Conservation (phyloP, 2,329 filamentous ascomycete genomes). For the Ceratocystis albifundus region DNA sequence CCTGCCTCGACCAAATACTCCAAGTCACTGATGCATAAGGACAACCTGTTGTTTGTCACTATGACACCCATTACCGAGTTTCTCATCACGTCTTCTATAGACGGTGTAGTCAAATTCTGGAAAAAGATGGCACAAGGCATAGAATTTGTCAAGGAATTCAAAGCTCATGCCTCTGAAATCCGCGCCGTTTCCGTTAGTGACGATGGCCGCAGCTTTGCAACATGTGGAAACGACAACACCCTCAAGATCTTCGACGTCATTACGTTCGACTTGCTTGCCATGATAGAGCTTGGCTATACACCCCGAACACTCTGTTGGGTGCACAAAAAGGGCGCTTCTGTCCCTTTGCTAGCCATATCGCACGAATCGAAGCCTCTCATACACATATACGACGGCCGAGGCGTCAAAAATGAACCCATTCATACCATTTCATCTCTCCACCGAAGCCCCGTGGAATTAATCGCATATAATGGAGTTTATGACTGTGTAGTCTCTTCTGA, state of each 20-base stretch:
- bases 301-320: constrained; percentile 86
- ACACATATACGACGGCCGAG: constrained; percentile 77
- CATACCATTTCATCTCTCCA: constrained; percentile 74
- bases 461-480: constrained; percentile 79
- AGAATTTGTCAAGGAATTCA: constrained; percentile 97
- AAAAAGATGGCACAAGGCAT: constrained; percentile 85
- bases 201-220: constrained; percentile 89
- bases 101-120: constrained; percentile 99
- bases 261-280: constrained; percentile 76
- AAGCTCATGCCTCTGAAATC: constrained; percentile 77
- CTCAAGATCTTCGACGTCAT: constrained; percentile 74
- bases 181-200: constrained; percentile 71
- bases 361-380: constrained; percentile 62
- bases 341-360: constrained; percentile 75
- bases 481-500: constrained; percentile 89
- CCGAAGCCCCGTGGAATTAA: constrained; percentile 64
- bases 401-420: constrained; percentile 63
- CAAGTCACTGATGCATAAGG: constrained; percentile 96
- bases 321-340: constrained; percentile 72
- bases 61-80: constrained; percentile 90
- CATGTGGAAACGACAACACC: constrained; percentile 64
- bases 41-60: constrained; percentile 77
- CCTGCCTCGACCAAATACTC: constrained; percentile 74
- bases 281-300: constrained; percentile 63
- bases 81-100: constrained; percentile 81